Evolutionary conservation across 495 filamentous ascomycete genomes (phyloP).

Genomic region (Lentithecium fluviatile): DNA sequence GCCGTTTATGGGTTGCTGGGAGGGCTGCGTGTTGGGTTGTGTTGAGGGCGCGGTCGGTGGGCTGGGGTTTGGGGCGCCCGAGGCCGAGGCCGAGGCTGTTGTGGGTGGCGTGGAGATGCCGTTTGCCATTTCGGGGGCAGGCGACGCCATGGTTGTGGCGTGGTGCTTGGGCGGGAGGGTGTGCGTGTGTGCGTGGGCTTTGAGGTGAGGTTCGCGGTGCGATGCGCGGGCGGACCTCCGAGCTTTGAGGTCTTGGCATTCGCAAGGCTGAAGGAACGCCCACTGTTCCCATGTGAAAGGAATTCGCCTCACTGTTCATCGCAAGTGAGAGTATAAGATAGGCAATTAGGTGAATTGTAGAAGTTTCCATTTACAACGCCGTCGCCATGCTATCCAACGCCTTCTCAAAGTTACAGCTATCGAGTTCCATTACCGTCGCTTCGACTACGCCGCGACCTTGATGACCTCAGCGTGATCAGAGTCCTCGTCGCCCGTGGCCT

Average conservation of each 20-base stretch:
- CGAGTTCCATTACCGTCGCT: neutral
- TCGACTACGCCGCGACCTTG: neutral
- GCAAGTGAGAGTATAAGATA: too few species aligned
- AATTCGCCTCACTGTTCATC: too few species aligned
- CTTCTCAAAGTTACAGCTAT: neutral
- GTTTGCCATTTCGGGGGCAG: conserved; percentile 29
- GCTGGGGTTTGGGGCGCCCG: conserved; percentile 23
- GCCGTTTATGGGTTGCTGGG: conserved; percentile 32
- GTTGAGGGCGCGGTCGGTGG: conserved; percentile 30
- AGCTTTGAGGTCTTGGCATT: neutral
- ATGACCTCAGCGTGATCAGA: conserved; percentile 9
- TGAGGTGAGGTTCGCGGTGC: neutral
- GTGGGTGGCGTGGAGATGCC: conserved; percentile 35
- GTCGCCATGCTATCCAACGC: conserved; percentile 3
- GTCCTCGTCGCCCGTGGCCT: conserved; percentile 33
- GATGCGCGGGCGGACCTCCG: neutral
- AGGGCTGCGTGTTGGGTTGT: conserved; percentile 25
- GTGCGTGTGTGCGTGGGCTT: neutral
- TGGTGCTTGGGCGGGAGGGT: neutral
- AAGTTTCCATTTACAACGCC: neutral
- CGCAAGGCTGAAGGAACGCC: neutral
- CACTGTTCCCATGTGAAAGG: too few species aligned
- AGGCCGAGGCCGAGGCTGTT: conserved; percentile 8
- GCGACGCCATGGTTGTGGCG: conserved; percentile 31
- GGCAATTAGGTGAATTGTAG: neutral